Conservation (phyloP, 2,329 filamentous ascomycete genomes). For the Thielaviopsis ethacetica region DNA sequence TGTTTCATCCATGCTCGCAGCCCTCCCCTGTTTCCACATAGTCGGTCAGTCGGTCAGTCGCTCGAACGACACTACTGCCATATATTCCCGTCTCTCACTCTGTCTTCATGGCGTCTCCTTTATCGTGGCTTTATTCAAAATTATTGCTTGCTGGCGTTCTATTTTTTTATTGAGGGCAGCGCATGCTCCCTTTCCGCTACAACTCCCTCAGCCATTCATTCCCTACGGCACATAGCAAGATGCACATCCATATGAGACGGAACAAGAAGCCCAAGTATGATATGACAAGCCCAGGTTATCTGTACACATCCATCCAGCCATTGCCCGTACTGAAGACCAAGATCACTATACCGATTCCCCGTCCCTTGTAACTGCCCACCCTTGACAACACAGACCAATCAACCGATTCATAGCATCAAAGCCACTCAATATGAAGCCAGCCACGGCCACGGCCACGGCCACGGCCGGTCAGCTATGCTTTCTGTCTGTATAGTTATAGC, state of each 20-base stretch:
- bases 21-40: slow-evolving; percentile 28
- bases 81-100: background rate
- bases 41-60: background rate
- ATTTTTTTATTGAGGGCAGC: background rate
- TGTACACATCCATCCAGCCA: background rate
- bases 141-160: background rate
- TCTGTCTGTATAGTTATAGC: background rate
- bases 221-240: background rate
- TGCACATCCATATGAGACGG: background rate
- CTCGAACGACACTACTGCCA: background rate
- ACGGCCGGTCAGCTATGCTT: background rate
- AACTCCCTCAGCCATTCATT: background rate
- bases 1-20: slow-evolving; percentile 19
- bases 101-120: background rate
- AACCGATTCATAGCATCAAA: too few species aligned
- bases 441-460: too few species aligned
- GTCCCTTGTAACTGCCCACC: background rate
- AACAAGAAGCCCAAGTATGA: background rate
- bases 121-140: background rate
- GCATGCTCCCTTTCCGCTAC: background rate
- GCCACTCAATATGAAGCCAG: too few species aligned
- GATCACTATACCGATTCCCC: background rate
- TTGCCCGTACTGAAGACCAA: background rate
- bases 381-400: background rate
- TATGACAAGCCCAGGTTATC: background rate